A percentile compares a stretch with the other conserved stretches of the same genome.
phyloP scores from a whole-genome alignment of 257 asterid genomes.

The Anisodus acutangulus region DNA sequence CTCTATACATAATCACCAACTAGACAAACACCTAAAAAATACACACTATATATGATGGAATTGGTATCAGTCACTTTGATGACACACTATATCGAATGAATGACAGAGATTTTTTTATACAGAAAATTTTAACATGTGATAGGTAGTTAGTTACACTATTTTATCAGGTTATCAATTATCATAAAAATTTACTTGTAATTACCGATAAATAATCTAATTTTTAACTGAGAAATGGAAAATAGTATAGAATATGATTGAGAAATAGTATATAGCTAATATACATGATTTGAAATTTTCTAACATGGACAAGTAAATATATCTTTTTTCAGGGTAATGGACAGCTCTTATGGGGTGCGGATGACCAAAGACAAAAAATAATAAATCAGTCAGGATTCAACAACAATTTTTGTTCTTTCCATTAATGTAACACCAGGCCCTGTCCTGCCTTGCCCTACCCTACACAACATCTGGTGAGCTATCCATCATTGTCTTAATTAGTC shows the following conservation, averaged over 20 bases:
- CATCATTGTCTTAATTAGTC: slow-evolving; percentile 40
- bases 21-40: slow-evolving; percentile 19
- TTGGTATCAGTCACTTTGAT: neutral
- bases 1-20: neutral
- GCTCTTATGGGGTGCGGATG: slow-evolving; percentile 67
- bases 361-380: slow-evolving; percentile 54
- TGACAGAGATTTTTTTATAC: too few species aligned
- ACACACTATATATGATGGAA: slow-evolving; percentile 17
- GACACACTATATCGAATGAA: neutral
- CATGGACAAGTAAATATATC: slow-evolving; percentile 27
- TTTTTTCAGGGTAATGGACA: slow-evolving; percentile 69
- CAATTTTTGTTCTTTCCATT: slow-evolving; percentile 64
- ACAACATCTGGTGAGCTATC: slow-evolving; percentile 52
- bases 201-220: neutral
- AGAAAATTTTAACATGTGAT: neutral
- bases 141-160: neutral
- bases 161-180: neutral
- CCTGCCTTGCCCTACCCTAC: slow-evolving; percentile 36
- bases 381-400: slow-evolving; percentile 57
- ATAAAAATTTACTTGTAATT: neutral
- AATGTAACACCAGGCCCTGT: slow-evolving; percentile 36
- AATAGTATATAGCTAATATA: neutral
- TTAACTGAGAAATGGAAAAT: neutral
- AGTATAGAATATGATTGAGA: neutral
- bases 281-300: neutral